These are phyloP conservation scores for Pichia kudriavzevii DNA, from an alignment of 1,139 yeast species.

Conservation along the genomic window DNA sequence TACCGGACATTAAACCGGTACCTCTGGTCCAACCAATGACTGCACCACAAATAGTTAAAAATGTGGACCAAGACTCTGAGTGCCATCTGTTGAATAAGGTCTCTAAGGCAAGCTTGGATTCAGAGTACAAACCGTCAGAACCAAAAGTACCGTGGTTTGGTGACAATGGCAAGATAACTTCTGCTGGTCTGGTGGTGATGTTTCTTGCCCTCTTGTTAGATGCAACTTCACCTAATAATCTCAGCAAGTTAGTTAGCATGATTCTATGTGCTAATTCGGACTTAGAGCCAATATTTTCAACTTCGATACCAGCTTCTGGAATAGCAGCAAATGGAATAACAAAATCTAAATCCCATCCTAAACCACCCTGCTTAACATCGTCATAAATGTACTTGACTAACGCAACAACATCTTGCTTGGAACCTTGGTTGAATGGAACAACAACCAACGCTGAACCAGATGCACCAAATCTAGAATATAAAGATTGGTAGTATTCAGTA, in stretches of 20 bases:
- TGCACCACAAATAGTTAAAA: slow-evolving; percentile 95
- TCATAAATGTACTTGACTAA: slow-evolving; percentile 80
- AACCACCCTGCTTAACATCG: slow-evolving; percentile 76
- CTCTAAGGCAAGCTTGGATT: slow-evolving; percentile 90
- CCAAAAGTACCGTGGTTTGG: slow-evolving; percentile 99
- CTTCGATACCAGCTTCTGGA: slow-evolving; percentile 96
- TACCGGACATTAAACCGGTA: slow-evolving; percentile 96
- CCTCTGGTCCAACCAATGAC: slow-evolving; percentile 99
- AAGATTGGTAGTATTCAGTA: slow-evolving; percentile 89
- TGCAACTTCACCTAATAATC: slow-evolving; percentile 88
- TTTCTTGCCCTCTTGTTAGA: slow-evolving; percentile 63
- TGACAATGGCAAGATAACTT: slow-evolving; percentile 89
- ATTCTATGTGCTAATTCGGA: slow-evolving; percentile 97
- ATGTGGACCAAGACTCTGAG: slow-evolving; percentile 93
- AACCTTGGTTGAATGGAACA: slow-evolving; percentile 98
- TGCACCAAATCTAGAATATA: slow-evolving; percentile 90
- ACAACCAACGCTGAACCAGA: slow-evolving; percentile 86
- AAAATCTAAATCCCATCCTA: slow-evolving; percentile 97
- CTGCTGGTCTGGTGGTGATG: slow-evolving; percentile 95
- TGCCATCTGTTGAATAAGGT: slow-evolving; percentile 98
- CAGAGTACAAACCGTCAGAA: slow-evolving; percentile 95
- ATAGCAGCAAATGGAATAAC: slow-evolving; percentile 97
- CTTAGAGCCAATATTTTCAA: slow-evolving; percentile 86
- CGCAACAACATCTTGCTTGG: slow-evolving; percentile 85
- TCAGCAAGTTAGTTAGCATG: slow-evolving; percentile 90